A percentile compares a stretch with the other conserved stretches of the same genome.
These are phyloP conservation scores for Monosporascus sp. DNA, from an alignment of 2,329 filamentous ascomycete genomes.

Conservation along the genomic window DNA sequence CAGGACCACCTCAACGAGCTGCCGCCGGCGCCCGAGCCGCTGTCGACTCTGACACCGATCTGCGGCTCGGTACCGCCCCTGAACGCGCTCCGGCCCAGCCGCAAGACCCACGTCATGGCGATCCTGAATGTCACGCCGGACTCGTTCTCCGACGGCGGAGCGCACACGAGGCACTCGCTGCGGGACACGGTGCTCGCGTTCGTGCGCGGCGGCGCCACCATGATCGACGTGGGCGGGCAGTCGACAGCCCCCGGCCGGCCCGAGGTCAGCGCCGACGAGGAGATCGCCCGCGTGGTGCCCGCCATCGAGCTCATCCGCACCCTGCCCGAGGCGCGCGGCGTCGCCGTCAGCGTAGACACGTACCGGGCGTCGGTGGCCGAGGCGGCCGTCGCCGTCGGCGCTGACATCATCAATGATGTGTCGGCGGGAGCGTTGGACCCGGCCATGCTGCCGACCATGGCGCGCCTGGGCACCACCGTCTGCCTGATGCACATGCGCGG, in stretches of 20 bases:
- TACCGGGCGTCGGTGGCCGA: slow-evolving; percentile 82
- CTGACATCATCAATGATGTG: slow-evolving; percentile 92
- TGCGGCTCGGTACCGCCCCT: slow-evolving; percentile 47
- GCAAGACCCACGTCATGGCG: slow-evolving; percentile 79
- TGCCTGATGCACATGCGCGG: slow-evolving; percentile 93
- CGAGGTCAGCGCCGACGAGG: slow-evolving; percentile 67
- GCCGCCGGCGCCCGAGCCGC: slow-evolving; percentile 39
- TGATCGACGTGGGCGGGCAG: slow-evolving; percentile 90
- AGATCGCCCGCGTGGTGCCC: slow-evolving; percentile 72
- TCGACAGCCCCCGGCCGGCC: slow-evolving; percentile 76
- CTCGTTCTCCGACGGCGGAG: slow-evolving; percentile 90
- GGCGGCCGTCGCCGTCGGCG: slow-evolving; percentile 70
- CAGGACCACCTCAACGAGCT: slow-evolving; percentile 60
- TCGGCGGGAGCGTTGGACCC: slow-evolving; percentile 76
- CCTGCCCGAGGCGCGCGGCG: slow-evolving; percentile 53
- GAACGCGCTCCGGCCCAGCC: slow-evolving; percentile 51
- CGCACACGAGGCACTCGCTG: slow-evolving; percentile 52
- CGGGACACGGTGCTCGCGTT: slow-evolving; percentile 55
- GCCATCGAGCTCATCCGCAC: slow-evolving; percentile 69
- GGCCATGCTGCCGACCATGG: slow-evolving; percentile 77
- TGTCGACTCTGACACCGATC: slow-evolving; percentile 57
- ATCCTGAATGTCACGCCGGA: slow-evolving; percentile 94
- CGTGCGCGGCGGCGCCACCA: slow-evolving; percentile 67
- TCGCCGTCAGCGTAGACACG: slow-evolving; percentile 87
- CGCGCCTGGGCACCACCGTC: slow-evolving; percentile 71